Conservation (phyloP, 2,329 filamentous ascomycete genomes). For the Madurella fahalii region DNA sequence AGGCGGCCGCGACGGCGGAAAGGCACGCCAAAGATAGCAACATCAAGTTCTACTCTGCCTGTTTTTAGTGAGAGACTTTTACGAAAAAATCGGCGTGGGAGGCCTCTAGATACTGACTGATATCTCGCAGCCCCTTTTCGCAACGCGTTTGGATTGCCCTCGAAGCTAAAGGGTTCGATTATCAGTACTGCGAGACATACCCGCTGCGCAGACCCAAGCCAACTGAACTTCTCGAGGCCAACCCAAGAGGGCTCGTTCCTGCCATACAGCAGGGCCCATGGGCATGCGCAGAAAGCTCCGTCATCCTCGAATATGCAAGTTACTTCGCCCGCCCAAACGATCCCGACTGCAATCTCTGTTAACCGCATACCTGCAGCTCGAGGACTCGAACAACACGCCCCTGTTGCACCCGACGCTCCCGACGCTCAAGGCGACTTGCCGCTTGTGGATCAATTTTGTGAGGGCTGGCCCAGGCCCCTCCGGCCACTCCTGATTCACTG, state of each 20-base stretch:
- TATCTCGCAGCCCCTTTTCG: slow-evolving; percentile 63
- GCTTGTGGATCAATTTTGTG: slow-evolving; percentile 79
- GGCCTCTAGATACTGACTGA: slow-evolving; percentile 12
- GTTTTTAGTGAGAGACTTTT: slow-evolving; percentile 63
- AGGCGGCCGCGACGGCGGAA: slow-evolving; percentile 45
- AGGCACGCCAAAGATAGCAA: slow-evolving; percentile 66
- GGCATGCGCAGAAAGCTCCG: slow-evolving; percentile 76
- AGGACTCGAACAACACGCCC: slow-evolving; percentile 62
- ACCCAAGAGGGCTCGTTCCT: slow-evolving; percentile 71
- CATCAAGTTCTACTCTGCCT: slow-evolving; percentile 75
- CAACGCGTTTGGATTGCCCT: slow-evolving; percentile 87
- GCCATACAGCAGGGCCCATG: slow-evolving; percentile 74
- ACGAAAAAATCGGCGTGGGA: too few relatives aligned
- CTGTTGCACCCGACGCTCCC: slow-evolving; percentile 62
- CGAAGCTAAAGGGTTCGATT: slow-evolving; percentile 71
- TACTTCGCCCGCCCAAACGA: background rate
- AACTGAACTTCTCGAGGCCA: slow-evolving; percentile 62
- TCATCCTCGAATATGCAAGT: slow-evolving; percentile 79
- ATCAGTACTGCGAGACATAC: slow-evolving; percentile 84
- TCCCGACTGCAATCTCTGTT: slow-evolving; percentile 4
- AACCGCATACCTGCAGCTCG: slow-evolving; percentile 48
- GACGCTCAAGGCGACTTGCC: slow-evolving; percentile 66
- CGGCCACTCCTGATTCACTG: background rate
- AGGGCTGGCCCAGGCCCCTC: slow-evolving; percentile 26
- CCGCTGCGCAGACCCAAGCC: slow-evolving; percentile 68